phyloP scores from a whole-genome alignment of 2,329 filamentous ascomycete genomes.

The Cladosporium sp. region DNA sequence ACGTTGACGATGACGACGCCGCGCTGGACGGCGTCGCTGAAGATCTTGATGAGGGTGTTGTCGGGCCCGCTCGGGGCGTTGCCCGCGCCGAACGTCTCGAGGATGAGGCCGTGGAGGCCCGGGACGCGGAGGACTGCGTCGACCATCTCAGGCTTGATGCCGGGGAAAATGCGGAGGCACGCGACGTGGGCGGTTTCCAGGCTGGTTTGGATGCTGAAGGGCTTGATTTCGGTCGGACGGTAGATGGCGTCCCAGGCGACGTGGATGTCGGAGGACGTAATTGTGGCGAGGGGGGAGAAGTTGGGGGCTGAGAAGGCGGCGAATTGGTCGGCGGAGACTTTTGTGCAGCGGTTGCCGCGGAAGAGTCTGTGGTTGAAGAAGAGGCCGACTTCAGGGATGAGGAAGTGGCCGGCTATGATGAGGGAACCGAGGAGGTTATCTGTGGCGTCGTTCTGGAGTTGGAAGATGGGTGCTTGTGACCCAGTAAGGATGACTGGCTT shows the following conservation, averaged over 20 bases:
- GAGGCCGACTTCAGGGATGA: constrained; percentile 85
- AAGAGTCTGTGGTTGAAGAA: constrained; percentile 92
- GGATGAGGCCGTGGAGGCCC: constrained; percentile 71
- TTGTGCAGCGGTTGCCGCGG: constrained; percentile 80
- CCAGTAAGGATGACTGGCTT: constrained; percentile 83
- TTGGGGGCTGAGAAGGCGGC: constrained; percentile 88
- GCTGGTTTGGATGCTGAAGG: constrained; percentile 45
- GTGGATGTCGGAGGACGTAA: constrained; percentile 54
- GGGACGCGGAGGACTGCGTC: constrained; percentile 73
- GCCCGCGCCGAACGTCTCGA: constrained; percentile 90
- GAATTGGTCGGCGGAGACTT: constrained; percentile 80
- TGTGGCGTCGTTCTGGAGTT: constrained; percentile 83
- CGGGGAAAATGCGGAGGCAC: constrained; percentile 83
- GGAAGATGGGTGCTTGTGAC: constrained; percentile 70
- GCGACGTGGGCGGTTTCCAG: constrained; percentile 85
- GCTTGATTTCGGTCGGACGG: constrained; percentile 53
- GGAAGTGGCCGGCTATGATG: constrained; percentile 85
- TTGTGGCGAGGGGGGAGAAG: constrained; percentile 69
- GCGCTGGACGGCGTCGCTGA: constrained; percentile 68
- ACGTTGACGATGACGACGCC: constrained; percentile 86
- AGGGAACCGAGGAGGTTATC: constrained; percentile 85
- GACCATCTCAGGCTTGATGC: constrained; percentile 84
- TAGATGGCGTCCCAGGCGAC: constrained; percentile 75
- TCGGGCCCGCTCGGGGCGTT: constrained; percentile 81
- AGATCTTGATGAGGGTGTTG: constrained; percentile 69